Base-by-base conservation (phyloP, 2,329 filamentous ascomycete genomes). In the Fusarium citri region DNA sequence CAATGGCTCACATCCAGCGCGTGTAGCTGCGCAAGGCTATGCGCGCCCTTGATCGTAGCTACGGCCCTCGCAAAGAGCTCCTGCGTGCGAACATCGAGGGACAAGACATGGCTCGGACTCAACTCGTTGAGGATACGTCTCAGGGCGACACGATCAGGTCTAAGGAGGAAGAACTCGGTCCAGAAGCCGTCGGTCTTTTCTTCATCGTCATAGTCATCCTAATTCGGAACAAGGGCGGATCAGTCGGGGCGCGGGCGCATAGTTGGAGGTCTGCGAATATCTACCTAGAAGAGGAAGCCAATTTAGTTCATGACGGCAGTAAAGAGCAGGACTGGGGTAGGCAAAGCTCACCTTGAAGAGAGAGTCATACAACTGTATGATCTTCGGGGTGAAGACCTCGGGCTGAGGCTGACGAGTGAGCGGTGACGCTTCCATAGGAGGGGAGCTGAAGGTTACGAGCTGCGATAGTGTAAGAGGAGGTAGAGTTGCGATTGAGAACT, bases 101-200 rank as follows among this genome's bases (percentile, higher is more conserved):
- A 88, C 43, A 98, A 84, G 67, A 97, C 85, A 73, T 94, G 90
- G 71, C 93, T 90, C 8, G 94, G 88, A 54, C 87, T 86, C 42
- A 96, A 83, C n/a, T 86, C 83, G 68, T 90, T 88, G 66, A 99
- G 83, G 49, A 94, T 87, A 51, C 82, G 83, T 77, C 89, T 87
- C 69, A 99, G 83, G 50, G 89, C 87, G 7, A 84, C 79, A 57
- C 88, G 86, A 77, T 98, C 94, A 23, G 95, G 94, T 68, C 90
- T 90, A 62, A 98, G 85, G 40, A 99, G 87, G 80, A 99, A 99
- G 82, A 99, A 94, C 81, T 98, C 96, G 72, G 89, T 87, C 96
- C 96, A 99, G 82, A 98, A 99, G 45, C 94, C 95, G 65, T 97
- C 94, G 1, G 93, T 88, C 67, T 91, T 91, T 28, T 94, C 91